Percentiles rank a stretch among this genome's conserved stretches.
Evolutionary conservation across 148 eudicot species (phyloP).

Genomic region (Hydrangea macrophylla): DNA sequence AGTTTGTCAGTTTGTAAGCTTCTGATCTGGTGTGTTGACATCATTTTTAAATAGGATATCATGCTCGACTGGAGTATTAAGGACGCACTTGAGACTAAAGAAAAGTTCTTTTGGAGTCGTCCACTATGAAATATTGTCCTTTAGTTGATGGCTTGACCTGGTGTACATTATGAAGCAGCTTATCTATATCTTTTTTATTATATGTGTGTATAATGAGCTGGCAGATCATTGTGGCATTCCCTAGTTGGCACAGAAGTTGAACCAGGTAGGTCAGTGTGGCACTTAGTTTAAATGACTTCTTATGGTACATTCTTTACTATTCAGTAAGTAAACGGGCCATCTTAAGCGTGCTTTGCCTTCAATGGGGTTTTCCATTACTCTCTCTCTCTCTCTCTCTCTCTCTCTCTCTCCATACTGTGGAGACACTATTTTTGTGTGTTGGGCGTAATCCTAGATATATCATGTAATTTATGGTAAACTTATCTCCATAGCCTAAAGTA

Average conservation of each 20-base stretch:
- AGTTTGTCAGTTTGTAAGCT: slow-evolving; percentile 1
- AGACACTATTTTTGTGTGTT: background rate
- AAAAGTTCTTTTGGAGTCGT: slow-evolving; percentile 89
- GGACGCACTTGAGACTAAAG: slow-evolving; percentile 92
- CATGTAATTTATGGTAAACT: background rate
- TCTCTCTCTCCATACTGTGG: background rate
- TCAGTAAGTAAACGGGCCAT: background rate
- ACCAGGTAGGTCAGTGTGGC: slow-evolving; percentile 55
- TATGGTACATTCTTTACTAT: background rate
- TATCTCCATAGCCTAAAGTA: background rate
- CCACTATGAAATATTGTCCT: slow-evolving; percentile 49
- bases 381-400: background rate
- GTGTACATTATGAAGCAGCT: background rate
- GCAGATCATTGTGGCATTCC: slow-evolving; percentile 96
- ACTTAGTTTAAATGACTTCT: slow-evolving; percentile 17
- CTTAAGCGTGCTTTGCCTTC: background rate
- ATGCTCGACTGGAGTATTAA: slow-evolving; percentile 66
- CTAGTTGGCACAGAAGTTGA: slow-evolving; percentile 90
- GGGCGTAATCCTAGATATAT: background rate
- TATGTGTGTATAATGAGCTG: slow-evolving; percentile 83
- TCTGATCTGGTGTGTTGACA: slow-evolving; percentile 7
- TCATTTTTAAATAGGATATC: slow-evolving; percentile 66
- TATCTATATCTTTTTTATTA: slow-evolving; percentile 11
- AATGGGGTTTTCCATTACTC: background rate
- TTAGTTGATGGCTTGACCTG: slow-evolving; percentile 1